phyloP scores from a whole-genome alignment of 1,284 basidiomycete genomes.

The Apiotrichum montevideense region DNA sequence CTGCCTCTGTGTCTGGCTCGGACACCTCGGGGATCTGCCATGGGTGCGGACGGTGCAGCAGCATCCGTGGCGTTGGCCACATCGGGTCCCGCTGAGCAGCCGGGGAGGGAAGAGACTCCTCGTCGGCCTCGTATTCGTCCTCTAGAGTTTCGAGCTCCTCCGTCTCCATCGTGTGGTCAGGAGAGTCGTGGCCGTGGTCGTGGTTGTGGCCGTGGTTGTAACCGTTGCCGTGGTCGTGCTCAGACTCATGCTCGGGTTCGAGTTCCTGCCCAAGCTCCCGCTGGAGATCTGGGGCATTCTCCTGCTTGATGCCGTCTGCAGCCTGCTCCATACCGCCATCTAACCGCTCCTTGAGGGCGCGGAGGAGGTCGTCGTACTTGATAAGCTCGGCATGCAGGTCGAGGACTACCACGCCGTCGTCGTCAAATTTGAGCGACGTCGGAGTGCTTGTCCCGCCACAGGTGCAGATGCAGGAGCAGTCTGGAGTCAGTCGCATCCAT shows the following conservation, averaged over 20 bases:
- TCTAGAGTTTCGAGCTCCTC: not conserved
- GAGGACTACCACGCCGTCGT: not conserved
- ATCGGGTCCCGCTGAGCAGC: no score
- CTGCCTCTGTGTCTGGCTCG: not conserved
- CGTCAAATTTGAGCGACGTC: not conserved
- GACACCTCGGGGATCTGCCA: not conserved
- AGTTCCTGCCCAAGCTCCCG: no score
- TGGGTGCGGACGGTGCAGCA: not conserved
- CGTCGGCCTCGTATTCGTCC: slow-evolving; percentile 1
- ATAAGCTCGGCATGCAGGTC: slow-evolving; percentile 2
- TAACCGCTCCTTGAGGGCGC: not conserved
- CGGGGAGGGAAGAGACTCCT: not conserved
- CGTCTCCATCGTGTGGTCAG: not conserved
- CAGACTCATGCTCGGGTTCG: not conserved
- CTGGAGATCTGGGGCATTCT: not conserved
- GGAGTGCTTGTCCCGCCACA: not conserved
- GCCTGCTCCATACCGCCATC: not conserved
- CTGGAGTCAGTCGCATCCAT: not conserved
- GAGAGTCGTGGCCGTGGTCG: not conserved
- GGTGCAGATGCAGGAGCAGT: not conserved
- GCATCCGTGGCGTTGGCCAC: not conserved
- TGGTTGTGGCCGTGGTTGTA: no score
- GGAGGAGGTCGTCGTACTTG: not conserved
- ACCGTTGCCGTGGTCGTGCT: no score
- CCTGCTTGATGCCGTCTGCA: not conserved